phyloP scores from a whole-genome alignment of 768 basidiomycete genomes.

The Auriscalpium vulgare region DNA sequence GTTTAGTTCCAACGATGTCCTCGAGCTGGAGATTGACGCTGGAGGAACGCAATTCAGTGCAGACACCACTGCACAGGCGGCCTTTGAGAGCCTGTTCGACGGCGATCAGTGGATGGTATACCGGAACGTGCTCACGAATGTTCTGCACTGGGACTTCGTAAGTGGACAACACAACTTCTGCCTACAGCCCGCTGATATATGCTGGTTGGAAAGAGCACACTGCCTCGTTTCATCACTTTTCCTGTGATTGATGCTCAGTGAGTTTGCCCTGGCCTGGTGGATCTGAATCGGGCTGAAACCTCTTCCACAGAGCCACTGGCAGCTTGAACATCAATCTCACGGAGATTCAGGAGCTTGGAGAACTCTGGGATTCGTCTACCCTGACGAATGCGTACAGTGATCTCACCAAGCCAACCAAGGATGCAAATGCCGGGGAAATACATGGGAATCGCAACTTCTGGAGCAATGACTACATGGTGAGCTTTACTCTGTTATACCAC shows the following conservation, averaged over 20 bases:
- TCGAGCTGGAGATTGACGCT: constrained; percentile 53
- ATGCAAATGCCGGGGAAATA: constrained; percentile 22
- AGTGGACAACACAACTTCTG: constrained; percentile 18
- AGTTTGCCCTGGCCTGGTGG: constrained; percentile 10
- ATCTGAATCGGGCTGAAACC: background rate
- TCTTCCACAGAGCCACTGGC: constrained; percentile 16
- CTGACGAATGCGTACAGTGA: constrained; percentile 8
- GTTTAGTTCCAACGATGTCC: constrained; percentile 50
- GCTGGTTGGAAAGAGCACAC: constrained; percentile 36
- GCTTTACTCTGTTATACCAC: background rate
- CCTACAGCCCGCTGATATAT: background rate
- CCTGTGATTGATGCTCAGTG: constrained; percentile 43
- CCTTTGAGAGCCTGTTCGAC: constrained; percentile 48
- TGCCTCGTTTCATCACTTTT: constrained; percentile 62
- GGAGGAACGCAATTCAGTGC: constrained; percentile 52
- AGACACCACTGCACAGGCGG: constrained; percentile 27
- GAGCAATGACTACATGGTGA: constrained; percentile 28
- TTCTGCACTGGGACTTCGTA: constrained; percentile 69
- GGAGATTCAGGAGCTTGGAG: constrained; percentile 20
- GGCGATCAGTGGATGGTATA: constrained; percentile 69
- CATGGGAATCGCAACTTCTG: constrained; percentile 26
- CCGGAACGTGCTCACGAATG: constrained; percentile 44
- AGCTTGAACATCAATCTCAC: constrained; percentile 24
- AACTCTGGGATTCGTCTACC: constrained; percentile 18
- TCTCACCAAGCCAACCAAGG: constrained; percentile 12